Evolutionary conservation across 257 asterid species (phyloP).

Genomic region (Ocimum tenuiflorum): DNA sequence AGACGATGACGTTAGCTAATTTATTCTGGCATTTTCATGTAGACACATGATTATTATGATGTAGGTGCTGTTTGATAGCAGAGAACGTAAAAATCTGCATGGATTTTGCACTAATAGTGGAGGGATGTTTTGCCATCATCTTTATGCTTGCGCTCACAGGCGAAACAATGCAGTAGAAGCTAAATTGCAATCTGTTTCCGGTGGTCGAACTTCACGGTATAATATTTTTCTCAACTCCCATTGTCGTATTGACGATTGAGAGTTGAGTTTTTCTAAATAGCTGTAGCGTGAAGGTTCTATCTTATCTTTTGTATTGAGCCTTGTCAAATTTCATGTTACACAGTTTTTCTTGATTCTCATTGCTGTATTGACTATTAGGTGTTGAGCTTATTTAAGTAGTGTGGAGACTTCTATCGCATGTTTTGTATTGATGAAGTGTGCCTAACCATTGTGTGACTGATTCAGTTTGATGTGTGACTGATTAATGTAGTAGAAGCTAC

Average conservation of each 20-base stretch:
- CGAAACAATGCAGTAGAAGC: slow-evolving; percentile 16
- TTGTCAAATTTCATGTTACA: no score
- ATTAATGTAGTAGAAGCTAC: slow-evolving; percentile 17
- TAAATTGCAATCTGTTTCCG: slow-evolving; percentile 4
- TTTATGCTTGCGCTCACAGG: slow-evolving; percentile 1
- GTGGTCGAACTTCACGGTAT: slow-evolving; percentile 28
- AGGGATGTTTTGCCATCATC: slow-evolving; percentile 14
- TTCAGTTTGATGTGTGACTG: no score
- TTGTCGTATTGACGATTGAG: not conserved
- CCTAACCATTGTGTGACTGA: no score
- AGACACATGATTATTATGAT: not conserved
- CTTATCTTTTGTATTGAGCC: no score
- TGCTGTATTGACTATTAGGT: not conserved
- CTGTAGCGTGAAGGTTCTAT: not conserved
- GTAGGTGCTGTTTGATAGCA: slow-evolving; percentile 27
- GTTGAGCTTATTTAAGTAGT: not conserved
- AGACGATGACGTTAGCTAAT: not conserved
- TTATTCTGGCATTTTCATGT: not conserved
- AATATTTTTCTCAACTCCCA: not conserved
- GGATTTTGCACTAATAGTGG: slow-evolving; percentile 11
- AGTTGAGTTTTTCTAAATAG: not conserved
- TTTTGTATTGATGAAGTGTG: not conserved
- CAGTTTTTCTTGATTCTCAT: not conserved
- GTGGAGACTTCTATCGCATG: not conserved
- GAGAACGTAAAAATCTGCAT: slow-evolving; percentile 14